These are phyloP conservation scores for Colletotrichum siamense DNA, from an alignment of 2,329 filamentous ascomycete genomes.

Conservation along the genomic window DNA sequence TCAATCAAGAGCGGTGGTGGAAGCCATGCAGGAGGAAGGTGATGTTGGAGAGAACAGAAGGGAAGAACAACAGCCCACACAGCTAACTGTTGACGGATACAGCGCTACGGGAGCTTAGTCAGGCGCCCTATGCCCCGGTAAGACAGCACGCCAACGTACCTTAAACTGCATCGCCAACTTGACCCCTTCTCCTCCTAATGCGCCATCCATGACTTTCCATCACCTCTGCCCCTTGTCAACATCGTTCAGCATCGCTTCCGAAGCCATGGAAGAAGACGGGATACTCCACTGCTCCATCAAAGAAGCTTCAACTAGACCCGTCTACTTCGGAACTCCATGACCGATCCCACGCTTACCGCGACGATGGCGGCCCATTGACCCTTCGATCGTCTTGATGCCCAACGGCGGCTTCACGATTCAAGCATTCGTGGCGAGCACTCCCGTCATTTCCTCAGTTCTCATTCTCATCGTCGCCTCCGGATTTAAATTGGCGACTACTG, in stretches of 20 bases:
- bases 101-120: background rate
- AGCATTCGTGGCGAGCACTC: background rate
- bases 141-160: background rate
- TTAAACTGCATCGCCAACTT: background rate
- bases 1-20: background rate
- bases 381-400: constrained; percentile 15
- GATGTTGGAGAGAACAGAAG: background rate
- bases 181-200: background rate
- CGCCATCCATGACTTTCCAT: background rate
- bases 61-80: background rate
- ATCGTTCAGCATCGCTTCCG: background rate
- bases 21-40: background rate
- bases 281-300: background rate
- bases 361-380: background rate
- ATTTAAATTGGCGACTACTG: background rate
- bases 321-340: background rate
- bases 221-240: background rate
- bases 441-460: background rate
- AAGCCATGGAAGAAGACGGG: background rate
- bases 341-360: background rate
- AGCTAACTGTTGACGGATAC: background rate
- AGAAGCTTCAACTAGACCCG: background rate
- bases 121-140: background rate
- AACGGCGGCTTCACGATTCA: background rate
- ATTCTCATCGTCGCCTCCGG: background rate